Evolutionary conservation across 192 early-diverging fungal species (phyloP), one percentile per base, ranked within the genome.

Genomic region (Gonapodya prolifera): DNA sequence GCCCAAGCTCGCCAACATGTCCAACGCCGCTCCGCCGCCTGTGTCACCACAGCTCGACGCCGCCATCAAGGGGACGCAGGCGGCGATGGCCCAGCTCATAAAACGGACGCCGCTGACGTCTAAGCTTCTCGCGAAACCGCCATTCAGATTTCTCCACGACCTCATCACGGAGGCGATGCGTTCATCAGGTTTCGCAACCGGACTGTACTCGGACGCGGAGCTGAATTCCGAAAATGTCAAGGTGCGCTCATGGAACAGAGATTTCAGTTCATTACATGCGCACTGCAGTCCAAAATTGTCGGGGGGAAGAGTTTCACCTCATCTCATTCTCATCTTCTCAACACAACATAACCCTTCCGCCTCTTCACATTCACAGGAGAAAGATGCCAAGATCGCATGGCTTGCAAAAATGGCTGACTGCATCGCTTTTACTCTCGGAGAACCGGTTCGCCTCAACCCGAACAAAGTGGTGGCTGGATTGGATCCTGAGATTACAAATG

Each of bases 101-200:
- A 28, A 77, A 23, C 70, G 75, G n/a, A 78, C 88, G 0, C 88
- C 88, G 1, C 75, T 89, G 18, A 88, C 80, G 16, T 70, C 81
- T 31, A 89, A 89, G 77, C 84, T 89, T 13, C 83, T 89, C 0
- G 79, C 84, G n/a, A 89, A 89, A 79, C 88, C 88, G 35, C 88
- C 88, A 16, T 89, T 89, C 77, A 80, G 88, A 29, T 89, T 88
- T 76, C 80, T 89, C 32, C 86, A 89, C 78, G 88, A 89, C 75
- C 75, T 89, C 28, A 75, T 89, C 61, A 78, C 80, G n/a, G 88
- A 88, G 76, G 70, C 84, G 35, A 84, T 89, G 1, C 76, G 75
- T 23, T 75, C 75, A 33, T 75, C 81, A 0, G 83, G 78, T 0
- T 84, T 83, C 76, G 87, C 76, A 1, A 61, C 35, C 8, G 88